These are phyloP conservation scores for Trichosporon inkin DNA, from an alignment of 1,284 basidiomycete genomes.

Conservation along the genomic window DNA sequence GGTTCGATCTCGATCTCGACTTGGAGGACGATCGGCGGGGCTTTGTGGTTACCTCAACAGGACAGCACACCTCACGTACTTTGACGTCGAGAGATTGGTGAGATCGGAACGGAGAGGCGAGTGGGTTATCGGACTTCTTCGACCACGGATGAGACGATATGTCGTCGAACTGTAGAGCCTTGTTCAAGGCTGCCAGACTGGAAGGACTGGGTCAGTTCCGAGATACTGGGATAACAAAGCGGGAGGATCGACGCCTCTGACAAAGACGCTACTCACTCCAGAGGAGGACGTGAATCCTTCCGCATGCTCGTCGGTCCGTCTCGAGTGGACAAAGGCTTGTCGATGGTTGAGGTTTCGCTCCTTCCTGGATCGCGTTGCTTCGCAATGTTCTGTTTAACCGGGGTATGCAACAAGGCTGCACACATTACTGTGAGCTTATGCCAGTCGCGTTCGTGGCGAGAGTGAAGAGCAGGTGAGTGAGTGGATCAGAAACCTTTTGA, in stretches of 20 bases:
- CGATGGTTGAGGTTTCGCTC: background rate
- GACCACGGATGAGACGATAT: background rate
- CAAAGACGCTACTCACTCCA: constrained; percentile 3
- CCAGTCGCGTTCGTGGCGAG: background rate
- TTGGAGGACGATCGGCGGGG: background rate
- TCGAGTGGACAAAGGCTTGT: background rate
- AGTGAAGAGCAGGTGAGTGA: background rate
- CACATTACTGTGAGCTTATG: background rate
- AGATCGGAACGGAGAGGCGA: background rate
- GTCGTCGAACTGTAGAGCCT: background rate
- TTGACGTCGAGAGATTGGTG: background rate
- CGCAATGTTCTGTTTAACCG: background rate
- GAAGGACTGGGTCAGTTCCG: background rate
- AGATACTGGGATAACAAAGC: background rate
- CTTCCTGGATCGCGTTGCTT: background rate
- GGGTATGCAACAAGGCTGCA: constrained; percentile 4
- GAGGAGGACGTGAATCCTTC: background rate
- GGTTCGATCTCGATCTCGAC: too few relatives aligned
- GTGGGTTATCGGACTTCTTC: background rate
- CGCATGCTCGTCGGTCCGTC: background rate
- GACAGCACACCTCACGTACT: background rate
- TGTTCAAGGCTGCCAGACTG: background rate
- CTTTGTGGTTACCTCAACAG: background rate
- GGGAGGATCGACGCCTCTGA: background rate
- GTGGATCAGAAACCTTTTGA: background rate